Conservation (phyloP, 108 stramenopile genomes). For the Conticribra weissflogii region DNA sequence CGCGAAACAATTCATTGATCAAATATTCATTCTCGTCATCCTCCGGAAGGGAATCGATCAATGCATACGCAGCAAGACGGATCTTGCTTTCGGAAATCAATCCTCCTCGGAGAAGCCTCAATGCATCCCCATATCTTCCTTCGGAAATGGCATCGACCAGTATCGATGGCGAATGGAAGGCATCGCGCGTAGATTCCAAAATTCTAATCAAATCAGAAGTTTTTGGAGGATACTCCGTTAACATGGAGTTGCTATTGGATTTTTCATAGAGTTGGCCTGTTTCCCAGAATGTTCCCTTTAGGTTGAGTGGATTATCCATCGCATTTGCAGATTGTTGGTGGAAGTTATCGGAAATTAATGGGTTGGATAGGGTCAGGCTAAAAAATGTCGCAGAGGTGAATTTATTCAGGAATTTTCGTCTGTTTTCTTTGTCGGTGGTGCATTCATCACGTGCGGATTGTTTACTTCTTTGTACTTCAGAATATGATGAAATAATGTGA, state of each 20-base stretch:
- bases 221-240: neutral
- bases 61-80: slow-evolving; percentile 10
- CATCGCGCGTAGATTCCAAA: slow-evolving; percentile 2
- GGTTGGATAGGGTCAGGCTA: too few relatives aligned
- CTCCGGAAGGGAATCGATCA: slow-evolving; percentile 13
- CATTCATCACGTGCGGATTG: too few relatives aligned
- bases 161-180: slow-evolving; percentile 6
- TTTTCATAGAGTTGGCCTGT: slow-evolving; percentile 13
- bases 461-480: too few relatives aligned
- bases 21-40: slow-evolving; percentile 6
- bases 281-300: slow-evolving; percentile 18
- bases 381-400: too few relatives aligned
- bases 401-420: too few relatives aligned
- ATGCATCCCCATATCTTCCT: slow-evolving; percentile 4
- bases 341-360: too few relatives aligned
- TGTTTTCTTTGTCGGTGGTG: too few relatives aligned
- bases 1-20: slow-evolving; percentile 2
- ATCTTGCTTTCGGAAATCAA: slow-evolving; percentile 5
- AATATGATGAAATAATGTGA: too few relatives aligned
- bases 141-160: neutral
- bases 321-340: slow-evolving; percentile 8
- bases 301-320: slow-evolving; percentile 22
- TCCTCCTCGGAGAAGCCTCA: slow-evolving; percentile 6
- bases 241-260: neutral
- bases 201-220: slow-evolving; percentile 2